Evolutionary conservation across 208 protist genomes (phyloP).

Genomic region (Acanthamoeba culbertsoni): DNA sequence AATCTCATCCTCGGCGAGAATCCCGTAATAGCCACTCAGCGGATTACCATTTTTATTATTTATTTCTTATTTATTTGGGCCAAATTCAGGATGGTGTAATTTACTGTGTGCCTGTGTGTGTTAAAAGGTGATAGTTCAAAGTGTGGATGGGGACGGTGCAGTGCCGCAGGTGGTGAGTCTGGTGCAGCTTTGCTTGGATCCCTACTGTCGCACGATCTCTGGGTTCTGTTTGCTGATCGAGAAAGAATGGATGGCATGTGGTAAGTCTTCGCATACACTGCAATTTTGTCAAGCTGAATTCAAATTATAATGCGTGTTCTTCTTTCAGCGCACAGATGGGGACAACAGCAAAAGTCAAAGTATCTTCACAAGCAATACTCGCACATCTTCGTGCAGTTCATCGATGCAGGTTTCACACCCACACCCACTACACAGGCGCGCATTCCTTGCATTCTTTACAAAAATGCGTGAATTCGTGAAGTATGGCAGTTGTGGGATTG

Average conservation of each 20-base stretch:
- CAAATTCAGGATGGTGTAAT: not conserved
- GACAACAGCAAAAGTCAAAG: not conserved
- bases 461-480: not conserved
- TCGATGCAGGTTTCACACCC: not conserved
- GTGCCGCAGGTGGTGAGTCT: not conserved
- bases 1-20: not conserved
- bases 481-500: not conserved
- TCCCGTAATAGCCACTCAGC: too few relatives aligned
- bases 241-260: slow-evolving; percentile 86
- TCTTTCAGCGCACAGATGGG: not conserved
- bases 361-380: not conserved
- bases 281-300: too few relatives aligned
- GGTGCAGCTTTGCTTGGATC: slow-evolving; percentile 76
- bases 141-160: not conserved
- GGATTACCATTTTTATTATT: too few relatives aligned
- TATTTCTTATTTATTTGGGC: not conserved
- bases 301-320: not conserved
- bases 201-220: slow-evolving; percentile 90
- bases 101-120: too few relatives aligned
- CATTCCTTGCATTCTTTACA: not conserved
- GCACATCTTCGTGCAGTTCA: slow-evolving; percentile 48
- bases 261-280: not conserved
- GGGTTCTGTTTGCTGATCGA: slow-evolving; percentile 91
- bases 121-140: not conserved
- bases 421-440: not conserved